Base-by-base conservation (phyloP, 140 eudicot species). In the Bidens hawaiensis region DNA sequence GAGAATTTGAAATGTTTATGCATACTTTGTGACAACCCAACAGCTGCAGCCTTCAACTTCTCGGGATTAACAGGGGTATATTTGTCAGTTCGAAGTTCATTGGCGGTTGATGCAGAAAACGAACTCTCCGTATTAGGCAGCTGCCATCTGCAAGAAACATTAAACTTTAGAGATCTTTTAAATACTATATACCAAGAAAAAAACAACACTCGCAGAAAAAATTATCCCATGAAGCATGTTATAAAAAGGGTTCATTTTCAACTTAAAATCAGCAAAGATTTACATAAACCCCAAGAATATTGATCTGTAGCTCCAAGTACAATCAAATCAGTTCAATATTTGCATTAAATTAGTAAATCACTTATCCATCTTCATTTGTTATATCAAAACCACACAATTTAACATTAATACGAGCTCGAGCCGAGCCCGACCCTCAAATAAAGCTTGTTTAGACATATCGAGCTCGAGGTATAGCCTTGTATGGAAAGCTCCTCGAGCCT, bases 21-120 rank as follows among this genome's bases (percentile, higher is more conserved):
- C 80, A 55, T 81, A 89, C 97, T 86, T 66, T 78, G 95, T 36
- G 87, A 74, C 34, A 89, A 66, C 55, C 97, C 97, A 63, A 62
- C 83, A 60, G 95, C 95, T 23, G 94, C 85, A 52, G 93, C 94
- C 64, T 78, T 86, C 65, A 86, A 50, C 60, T 79, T 89, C 58
- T 86, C 93, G 6, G 94, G 73, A 75, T 77, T 72, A 43, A 86
- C 47, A 1, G 80, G 83, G 2, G 82, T 26, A 65, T 89, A 64
- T 22, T 79, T 87, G 53, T 89, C 93, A 15, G 11, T 78, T 19
- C 97, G 86, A 45, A 82, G 55, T 15, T 89, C 97, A 75, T 89
- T 89, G 4, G 97, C 95, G 3, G 95, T 89, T 27, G 97, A 89
- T 53, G 97, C 94, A 60, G 72, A 18, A 68, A 76, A 68, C 2